Base-by-base conservation (phyloP, 208 protist genomes). In the Spongospora subterranea region DNA sequence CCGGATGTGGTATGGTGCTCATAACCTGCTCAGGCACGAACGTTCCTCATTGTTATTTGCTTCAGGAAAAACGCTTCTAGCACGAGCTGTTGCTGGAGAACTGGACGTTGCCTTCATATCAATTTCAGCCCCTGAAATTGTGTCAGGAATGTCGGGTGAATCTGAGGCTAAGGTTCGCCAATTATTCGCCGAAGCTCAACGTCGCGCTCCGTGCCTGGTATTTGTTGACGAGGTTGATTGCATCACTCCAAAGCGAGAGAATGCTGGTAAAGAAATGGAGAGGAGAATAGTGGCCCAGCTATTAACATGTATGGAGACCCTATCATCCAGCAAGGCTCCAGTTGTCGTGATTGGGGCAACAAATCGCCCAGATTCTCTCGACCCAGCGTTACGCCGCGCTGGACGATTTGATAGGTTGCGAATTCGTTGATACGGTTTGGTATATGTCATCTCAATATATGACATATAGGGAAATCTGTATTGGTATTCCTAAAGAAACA, bases 141-240 rank as follows among this genome's bases (percentile, higher is more conserved):
- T 99, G 0, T 97, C 95, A 11, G 98, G 98, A 71, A 98, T 99
- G 91, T 99, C 97, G 60, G 99, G 99, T n/a, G 98, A 99, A 92
- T 98, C 96, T 89, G 99, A 99, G 94, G 94, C 95, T 29, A 98
- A 98, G 65, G 95, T 99, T 89, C 94, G 98, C 6, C 94, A 96
- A 53, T 92, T 99, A 38, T 99, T 99, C 92, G 94, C 94, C 24
- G 46, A 77, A 29, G 93, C 93, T 0, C 6, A 41, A 0, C 77
- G 93, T 43, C 77, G 38, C 46, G 98, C 98, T 6, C 99, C 98
- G 20, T 98, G 96, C 77, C 95, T 99, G 65, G 95, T 99, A 13
- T 99, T 99, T 92, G 98, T 99, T 89, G 99, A 99, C 94, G 98
- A 99, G 93, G 98, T 99, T 93, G 98, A 99, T 93, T 95, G 95